Percentiles rank a stretch among this genome's conserved stretches.
Conservation (phyloP, 352 stramenopile genomes). For the Phytophthora fragariae region DNA sequence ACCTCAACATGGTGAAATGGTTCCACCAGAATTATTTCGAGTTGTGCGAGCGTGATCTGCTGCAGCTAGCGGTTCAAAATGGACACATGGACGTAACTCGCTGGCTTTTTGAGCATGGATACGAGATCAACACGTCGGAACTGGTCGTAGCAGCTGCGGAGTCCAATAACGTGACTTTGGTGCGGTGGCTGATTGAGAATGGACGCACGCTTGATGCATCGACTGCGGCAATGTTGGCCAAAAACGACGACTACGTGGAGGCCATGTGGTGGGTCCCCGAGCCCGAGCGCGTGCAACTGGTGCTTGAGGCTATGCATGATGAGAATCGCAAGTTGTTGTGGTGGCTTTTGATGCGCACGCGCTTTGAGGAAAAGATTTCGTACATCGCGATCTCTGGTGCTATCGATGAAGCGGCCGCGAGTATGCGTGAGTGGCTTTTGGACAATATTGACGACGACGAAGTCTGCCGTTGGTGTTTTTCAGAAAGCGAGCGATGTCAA, state of each 20-base stretch:
- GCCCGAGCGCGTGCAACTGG: background rate
- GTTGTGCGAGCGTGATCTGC: background rate
- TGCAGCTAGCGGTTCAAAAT: background rate
- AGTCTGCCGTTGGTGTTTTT: background rate
- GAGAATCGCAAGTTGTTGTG: background rate
- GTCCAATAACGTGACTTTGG: background rate
- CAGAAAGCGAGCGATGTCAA: background rate
- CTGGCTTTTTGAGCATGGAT: background rate
- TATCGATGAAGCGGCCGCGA: background rate
- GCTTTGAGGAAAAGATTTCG: background rate
- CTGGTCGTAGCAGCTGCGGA: background rate
- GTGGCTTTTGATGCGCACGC: background rate
- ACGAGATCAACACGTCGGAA: background rate
- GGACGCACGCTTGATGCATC: background rate
- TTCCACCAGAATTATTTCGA: background rate
- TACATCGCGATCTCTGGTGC: background rate
- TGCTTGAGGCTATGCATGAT: background rate
- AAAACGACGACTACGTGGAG: background rate
- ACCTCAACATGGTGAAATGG: background rate
- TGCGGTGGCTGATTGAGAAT: constrained; percentile 1
- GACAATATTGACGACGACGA: background rate
- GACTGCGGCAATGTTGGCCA: background rate
- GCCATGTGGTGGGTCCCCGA: background rate
- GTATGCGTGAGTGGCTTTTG: background rate
- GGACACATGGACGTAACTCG: background rate